These are phyloP conservation scores for Graphiopsis chlorocephala DNA, from an alignment of 2,329 filamentous ascomycete species.

Conservation along the genomic window DNA sequence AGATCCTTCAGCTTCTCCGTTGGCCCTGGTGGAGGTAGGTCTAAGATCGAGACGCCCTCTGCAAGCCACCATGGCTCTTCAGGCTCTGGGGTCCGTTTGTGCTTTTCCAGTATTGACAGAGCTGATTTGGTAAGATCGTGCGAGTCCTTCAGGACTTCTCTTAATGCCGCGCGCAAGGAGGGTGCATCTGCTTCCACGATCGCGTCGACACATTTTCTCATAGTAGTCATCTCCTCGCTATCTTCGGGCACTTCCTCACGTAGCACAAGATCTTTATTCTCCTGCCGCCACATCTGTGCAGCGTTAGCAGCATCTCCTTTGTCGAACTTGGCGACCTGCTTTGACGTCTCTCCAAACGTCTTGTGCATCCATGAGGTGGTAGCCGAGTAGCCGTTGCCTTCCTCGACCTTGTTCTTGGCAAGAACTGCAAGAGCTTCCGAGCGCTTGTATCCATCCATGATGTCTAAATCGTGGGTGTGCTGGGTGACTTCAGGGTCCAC, in stretches of 20 bases:
- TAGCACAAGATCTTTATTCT: conserved; percentile 22
- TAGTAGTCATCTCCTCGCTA: conserved; percentile 17
- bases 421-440: conserved; percentile 25
- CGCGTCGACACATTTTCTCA: conserved; percentile 20
- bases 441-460: conserved; percentile 24
- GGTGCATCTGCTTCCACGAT: conserved; percentile 19
- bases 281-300: conserved; percentile 20
- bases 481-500: conserved; percentile 8
- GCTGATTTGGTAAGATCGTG: conserved; percentile 1
- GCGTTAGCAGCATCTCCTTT: conserved; percentile 26
- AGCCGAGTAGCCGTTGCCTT: conserved; percentile 22
- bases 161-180: conserved; percentile 21
- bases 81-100: neutral
- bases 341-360: conserved; percentile 19
- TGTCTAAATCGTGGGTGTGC: conserved; percentile 23
- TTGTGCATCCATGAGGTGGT: conserved; percentile 24
- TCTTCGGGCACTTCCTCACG: conserved; percentile 20
- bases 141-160: conserved; percentile 21
- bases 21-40: neutral
- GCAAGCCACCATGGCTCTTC: conserved; percentile 3
- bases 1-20: neutral
- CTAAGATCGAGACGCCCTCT: neutral
- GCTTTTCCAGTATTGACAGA: neutral
- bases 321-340: conserved; percentile 19
- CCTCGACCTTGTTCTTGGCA: conserved; percentile 24